Evolutionary conservation across 495 filamentous ascomycete species (phyloP), one percentile per base, ranked within the genome.

Genomic region (Penicillium subrubescens): DNA sequence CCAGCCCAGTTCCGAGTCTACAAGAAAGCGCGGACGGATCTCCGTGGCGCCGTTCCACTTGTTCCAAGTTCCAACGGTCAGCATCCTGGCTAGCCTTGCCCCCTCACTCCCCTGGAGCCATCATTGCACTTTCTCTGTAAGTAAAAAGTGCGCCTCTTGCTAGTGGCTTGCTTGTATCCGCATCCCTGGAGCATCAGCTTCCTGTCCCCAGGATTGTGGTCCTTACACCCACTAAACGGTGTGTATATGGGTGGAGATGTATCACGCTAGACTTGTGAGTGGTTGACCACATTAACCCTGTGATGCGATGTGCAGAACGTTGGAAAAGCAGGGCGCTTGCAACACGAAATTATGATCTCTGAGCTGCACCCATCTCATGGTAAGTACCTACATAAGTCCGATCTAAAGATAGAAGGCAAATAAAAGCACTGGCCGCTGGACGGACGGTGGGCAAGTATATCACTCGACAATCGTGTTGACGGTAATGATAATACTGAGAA

Each of bases 91-190:
- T 59, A 50, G 33, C 50, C 48, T 29, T 37, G 53, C 27, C 39
- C 46, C 46, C 46, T 50, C 11, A 17, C 11, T 27, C 10, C 43
- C 43, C 43, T 44, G 43, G 44, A n/a, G 12, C 25, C 44, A 21
- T 21, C 46, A 23, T 54, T 46, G 44, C 29, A 11, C n/a, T 31
- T 27, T 10, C 17, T 8, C 53, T 27, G 10, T 23, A 31, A 8
- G 10, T 23, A 31, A 8, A 27, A 58, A 33, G 21, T n/a, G 23
- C 6, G 10, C 39, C 23, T 19, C 41, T n/a, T n/a, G 10, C 33
- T 39, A 29, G 59, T 39, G 60, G 60, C 59, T 62, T 59, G 56
- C 39, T 56, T 59, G 48, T 43, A 37, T 57, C 57, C 51, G 41
- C 10, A 17, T 15, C 12, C 55, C 37, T 10, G 50, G 48, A 27